Percentiles rank a stretch among this genome's conserved stretches.
These are phyloP conservation scores for Citrus hindsii DNA, from an alignment of 345 rosid species.

Conservation along the genomic window DNA sequence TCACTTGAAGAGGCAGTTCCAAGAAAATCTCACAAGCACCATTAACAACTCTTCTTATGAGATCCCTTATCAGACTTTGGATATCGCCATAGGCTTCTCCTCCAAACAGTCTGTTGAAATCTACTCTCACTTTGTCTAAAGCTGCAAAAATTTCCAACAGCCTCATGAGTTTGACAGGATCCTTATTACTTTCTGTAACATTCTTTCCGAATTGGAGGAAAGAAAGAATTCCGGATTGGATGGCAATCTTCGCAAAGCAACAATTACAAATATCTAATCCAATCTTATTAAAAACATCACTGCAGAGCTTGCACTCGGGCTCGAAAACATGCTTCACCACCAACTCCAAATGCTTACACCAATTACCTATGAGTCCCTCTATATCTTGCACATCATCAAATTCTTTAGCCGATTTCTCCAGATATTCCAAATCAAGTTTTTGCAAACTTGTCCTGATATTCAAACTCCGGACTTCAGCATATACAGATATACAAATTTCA, in stretches of 20 bases:
- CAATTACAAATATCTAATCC: constrained; percentile 26
- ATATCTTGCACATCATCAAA: constrained; percentile 41
- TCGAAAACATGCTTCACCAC: constrained; percentile 45
- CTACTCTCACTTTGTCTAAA: constrained; percentile 51
- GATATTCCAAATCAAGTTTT: constrained; percentile 44
- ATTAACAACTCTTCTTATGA: constrained; percentile 50
- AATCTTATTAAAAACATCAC: constrained; percentile 32
- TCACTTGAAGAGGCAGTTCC: constrained; percentile 66
- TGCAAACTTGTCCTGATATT: constrained; percentile 31
- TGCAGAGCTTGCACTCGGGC: constrained; percentile 51
- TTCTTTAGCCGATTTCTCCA: constrained; percentile 37
- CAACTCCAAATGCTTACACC: constrained; percentile 55
- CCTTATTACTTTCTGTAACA: constrained; percentile 52
- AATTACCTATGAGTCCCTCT: constrained; percentile 39
- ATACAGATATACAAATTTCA: constrained; percentile 33
- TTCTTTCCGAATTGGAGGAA: constrained; percentile 56
- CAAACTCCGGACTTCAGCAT: constrained; percentile 36
- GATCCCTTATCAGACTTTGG: constrained; percentile 52
- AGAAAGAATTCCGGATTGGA: constrained; percentile 39
- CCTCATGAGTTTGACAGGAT: constrained; percentile 61
- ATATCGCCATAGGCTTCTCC: constrained; percentile 51
- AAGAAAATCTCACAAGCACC: constrained; percentile 66
- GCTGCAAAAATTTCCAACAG: constrained; percentile 57
- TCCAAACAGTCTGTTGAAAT: constrained; percentile 63
- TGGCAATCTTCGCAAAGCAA: constrained; percentile 58